Evolutionary conservation across 2,329 filamentous ascomycete genomes (phyloP).

Genomic region (Alternaria sp.): DNA sequence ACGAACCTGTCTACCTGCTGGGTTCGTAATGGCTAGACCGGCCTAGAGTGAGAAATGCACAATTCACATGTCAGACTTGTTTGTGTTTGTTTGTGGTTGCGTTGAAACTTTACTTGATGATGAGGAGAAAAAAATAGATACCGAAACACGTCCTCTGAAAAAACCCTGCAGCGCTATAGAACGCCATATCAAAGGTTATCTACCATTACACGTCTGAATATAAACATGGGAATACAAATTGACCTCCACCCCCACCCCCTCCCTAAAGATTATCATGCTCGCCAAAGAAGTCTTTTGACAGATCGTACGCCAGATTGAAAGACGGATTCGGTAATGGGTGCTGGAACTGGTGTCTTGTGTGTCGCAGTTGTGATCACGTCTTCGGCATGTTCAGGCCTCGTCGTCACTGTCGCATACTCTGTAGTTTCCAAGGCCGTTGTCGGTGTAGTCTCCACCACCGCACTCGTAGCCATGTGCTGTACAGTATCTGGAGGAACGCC

Average conservation of each 20-base stretch:
- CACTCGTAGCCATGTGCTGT: neutral
- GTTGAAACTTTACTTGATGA: neutral
- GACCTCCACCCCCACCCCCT: neutral
- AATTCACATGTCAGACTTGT: neutral
- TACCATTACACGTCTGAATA: neutral
- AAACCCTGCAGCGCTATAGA: neutral
- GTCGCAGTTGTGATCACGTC: neutral
- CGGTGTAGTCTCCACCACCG: neutral
- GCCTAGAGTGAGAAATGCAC: slow-evolving; percentile 4
- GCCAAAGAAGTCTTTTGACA: slow-evolving; percentile 19
- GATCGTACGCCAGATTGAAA: slow-evolving; percentile 20
- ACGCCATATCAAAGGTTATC: slow-evolving; percentile 5
- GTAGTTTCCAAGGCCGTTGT: neutral
- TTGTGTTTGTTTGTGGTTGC: neutral
- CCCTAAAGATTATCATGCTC: neutral
- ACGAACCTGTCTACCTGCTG: neutral
- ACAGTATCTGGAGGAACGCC: neutral
- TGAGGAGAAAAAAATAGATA: neutral
- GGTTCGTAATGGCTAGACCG: slow-evolving; percentile 4
- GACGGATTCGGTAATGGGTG: slow-evolving; percentile 6
- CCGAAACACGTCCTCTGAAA: neutral
- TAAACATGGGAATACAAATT: neutral
- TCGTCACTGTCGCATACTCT: neutral
- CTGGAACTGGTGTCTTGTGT: slow-evolving; percentile 2
- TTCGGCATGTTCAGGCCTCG: neutral